Base-by-base conservation (phyloP, 208 protist species). In the Balamuthia mandrillaris region DNA sequence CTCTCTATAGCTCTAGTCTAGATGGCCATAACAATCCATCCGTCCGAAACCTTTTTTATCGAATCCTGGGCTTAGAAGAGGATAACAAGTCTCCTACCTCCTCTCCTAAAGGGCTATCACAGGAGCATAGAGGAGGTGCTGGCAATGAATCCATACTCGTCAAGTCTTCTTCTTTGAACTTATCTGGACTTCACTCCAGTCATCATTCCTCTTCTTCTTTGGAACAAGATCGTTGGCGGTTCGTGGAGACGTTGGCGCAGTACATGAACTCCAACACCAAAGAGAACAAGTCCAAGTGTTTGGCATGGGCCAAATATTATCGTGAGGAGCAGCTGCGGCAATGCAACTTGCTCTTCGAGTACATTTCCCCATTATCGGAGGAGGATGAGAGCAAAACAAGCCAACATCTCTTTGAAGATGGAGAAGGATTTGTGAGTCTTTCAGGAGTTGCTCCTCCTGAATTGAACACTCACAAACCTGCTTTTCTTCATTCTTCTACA, bases 121-220 rank as follows among this genome's bases (percentile, higher is more conserved):
- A 18, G 88, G 10, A 29, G 54, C 85, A 45, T 87, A 81, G 31
- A 86, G 10, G 33, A 54, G 7, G 29, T 81, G 18, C 16, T 88
- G 24, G n/a, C 9, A 70, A 88, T 88, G 24, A 88, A 3, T 3
- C 7, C 45, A 24, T 88, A 39, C 18, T 81, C 87, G 10, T 88
- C 31, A 33, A 68, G 31, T 18, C 87, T 88, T n/a, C 83, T 88
- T 7, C 33, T 61, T 21, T 88, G 85, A 27, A 88, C 88, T 5
- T 88, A 63, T 37, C 88, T 88, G 27, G 83, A 81, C 27, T 18
- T 39, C 29, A 88, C 81, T 16, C 56, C 88, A 31, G 88, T n/a
- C 6, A 84, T 75, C 12, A 88, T 21, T 27, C 83, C 39, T 4
- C 81, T 87, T 16, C 52, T 87, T 10, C 70, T 83, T 70, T 87